phyloP scores from a whole-genome alignment of 768 basidiomycete genomes.

The Pulveroboletus sp. region DNA sequence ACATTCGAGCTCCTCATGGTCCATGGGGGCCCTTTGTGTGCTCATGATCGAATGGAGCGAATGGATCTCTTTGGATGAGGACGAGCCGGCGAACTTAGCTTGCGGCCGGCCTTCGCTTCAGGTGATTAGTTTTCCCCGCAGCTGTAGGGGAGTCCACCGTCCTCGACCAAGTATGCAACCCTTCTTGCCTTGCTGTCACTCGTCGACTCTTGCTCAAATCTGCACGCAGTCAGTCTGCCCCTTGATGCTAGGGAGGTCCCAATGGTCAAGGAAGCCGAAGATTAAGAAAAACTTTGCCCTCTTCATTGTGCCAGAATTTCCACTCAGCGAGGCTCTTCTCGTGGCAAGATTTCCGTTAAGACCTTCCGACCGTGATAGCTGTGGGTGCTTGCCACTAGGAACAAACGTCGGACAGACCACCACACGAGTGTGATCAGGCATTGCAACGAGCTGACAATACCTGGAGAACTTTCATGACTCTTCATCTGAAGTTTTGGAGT shows the following conservation, averaged over 20 bases:
- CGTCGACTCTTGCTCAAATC: neutral
- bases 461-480: neutral
- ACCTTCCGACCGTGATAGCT: neutral
- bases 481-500: neutral
- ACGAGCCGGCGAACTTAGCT: constrained; percentile 5
- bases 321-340: neutral
- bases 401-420: neutral
- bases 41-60: too few relatives aligned
- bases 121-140: too few relatives aligned
- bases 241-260: constrained; percentile 15
- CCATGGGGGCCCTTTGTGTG: neutral
- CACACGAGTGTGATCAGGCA: too few relatives aligned
- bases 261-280: neutral
- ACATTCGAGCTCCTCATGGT: constrained; percentile 2
- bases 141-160: too few relatives aligned
- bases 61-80: constrained; percentile 3
- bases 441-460: neutral
- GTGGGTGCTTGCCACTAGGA: neutral
- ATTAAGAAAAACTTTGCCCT: neutral
- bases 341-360: constrained; percentile 12
- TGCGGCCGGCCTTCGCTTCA: neutral
- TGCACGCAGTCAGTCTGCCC: neutral
- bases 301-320: too few relatives aligned
- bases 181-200: neutral
- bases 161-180: too few relatives aligned